Evolutionary conservation across 352 stramenopile species (phyloP).

Genomic region (Aphanomyces astaci): DNA sequence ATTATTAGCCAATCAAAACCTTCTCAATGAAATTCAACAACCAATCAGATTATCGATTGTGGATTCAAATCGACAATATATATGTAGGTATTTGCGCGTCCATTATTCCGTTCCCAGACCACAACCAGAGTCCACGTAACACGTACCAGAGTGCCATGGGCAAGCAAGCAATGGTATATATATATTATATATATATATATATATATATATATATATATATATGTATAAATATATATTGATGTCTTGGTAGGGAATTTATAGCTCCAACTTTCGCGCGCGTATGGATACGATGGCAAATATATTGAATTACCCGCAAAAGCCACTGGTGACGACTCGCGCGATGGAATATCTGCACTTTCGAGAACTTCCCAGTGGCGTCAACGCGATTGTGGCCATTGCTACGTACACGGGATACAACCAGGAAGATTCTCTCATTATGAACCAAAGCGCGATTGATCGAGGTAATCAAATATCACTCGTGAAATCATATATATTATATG

Average conservation of each 20-base stretch:
- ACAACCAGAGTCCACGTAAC: slow-evolving; percentile 99
- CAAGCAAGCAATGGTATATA: slow-evolving; percentile 96
- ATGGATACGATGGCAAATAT: slow-evolving; percentile 99
- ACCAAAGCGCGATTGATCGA: slow-evolving; percentile 98
- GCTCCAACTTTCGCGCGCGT: slow-evolving; percentile 97
- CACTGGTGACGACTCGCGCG: slow-evolving; percentile 96
- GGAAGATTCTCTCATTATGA: slow-evolving; percentile 99
- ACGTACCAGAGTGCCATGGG: slow-evolving; percentile 99
- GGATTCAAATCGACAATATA: no score
- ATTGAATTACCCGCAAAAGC: slow-evolving; percentile 99
- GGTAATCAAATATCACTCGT: slow-evolving; percentile 98
- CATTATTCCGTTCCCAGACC: slow-evolving; percentile 99
- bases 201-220: background rate
- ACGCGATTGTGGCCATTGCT: slow-evolving; percentile 89
- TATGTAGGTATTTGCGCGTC: slow-evolving; percentile 98
- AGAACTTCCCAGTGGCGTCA: slow-evolving; percentile 98
- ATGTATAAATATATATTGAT: background rate
- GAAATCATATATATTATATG: slow-evolving; percentile 99
- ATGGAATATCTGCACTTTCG: slow-evolving; percentile 99
- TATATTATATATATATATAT: background rate
- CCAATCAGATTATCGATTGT: no score
- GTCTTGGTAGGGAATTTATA: slow-evolving; percentile 85
- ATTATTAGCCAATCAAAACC: no score
- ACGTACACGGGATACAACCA: slow-evolving; percentile 96
- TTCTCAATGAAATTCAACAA: no score